Evolutionary conservation across 2,329 filamentous ascomycete genomes (phyloP).

Genomic region (Domatiomyces catenatus): DNA sequence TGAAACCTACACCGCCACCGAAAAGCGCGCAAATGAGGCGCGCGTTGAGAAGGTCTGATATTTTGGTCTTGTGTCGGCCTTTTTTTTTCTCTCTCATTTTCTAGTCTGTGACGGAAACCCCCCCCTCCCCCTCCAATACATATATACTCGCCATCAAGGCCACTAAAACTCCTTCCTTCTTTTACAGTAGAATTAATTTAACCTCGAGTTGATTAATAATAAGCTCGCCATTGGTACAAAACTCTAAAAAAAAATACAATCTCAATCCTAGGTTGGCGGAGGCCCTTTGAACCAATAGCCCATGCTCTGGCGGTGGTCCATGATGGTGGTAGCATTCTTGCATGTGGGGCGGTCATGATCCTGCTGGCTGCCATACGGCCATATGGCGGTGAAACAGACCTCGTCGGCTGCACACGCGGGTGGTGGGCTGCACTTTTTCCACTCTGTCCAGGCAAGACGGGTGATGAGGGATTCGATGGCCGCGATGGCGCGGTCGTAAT

Average conservation of each 20-base stretch:
- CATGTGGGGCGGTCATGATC: slow-evolving; percentile 40
- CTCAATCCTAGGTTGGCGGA: too few relatives aligned
- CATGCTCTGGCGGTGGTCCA: background rate
- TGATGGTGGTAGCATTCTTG: slow-evolving; percentile 15
- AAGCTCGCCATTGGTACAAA: too few relatives aligned
- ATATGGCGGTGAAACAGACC: slow-evolving; percentile 48
- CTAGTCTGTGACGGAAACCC: too few relatives aligned
- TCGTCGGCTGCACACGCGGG: slow-evolving; percentile 37
- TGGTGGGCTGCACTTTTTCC: slow-evolving; percentile 35
- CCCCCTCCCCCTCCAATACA: too few relatives aligned
- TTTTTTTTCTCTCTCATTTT: too few relatives aligned
- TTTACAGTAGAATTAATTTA: too few relatives aligned
- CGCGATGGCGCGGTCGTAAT: background rate
- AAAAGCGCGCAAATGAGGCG: slow-evolving; percentile 10
- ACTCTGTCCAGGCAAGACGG: slow-evolving; percentile 44
- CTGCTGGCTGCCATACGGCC: slow-evolving; percentile 41
- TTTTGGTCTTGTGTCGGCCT: background rate
- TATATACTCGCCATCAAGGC: too few relatives aligned
- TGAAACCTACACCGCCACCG: slow-evolving; percentile 12
- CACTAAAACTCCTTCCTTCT: too few relatives aligned
- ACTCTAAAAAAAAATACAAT: too few relatives aligned
- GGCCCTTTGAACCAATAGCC: background rate
- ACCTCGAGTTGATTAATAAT: too few relatives aligned
- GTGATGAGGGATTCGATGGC: slow-evolving; percentile 28
- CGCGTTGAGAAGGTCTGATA: slow-evolving; percentile 16